Conservation (phyloP, 805 yeast genomes). For the Kazachstania viticola region DNA sequence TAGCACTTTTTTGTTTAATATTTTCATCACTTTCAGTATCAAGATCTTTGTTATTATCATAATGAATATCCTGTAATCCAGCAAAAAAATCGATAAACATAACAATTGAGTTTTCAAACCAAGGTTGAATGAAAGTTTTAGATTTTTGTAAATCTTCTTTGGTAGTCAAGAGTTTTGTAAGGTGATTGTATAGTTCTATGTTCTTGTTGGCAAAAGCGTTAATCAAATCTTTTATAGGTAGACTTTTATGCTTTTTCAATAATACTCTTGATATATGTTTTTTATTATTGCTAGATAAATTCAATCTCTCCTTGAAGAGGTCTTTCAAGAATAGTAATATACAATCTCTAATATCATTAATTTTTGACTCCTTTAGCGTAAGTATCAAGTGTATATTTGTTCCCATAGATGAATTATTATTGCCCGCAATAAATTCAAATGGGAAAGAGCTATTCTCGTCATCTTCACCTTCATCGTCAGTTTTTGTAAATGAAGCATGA, state of each 20-base stretch:
- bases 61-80: conserved; percentile 6
- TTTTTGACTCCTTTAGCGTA: conserved; percentile 5
- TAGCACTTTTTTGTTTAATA: background rate
- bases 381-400: background rate
- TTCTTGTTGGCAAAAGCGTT: conserved; percentile 8
- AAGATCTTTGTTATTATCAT: conserved; percentile 1
- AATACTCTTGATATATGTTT: conserved; percentile 9
- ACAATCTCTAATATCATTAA: conserved; percentile 15
- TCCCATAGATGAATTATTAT: conserved; percentile 1
- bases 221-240: conserved; percentile 8
- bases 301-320: conserved; percentile 8
- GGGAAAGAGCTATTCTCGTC: background rate
- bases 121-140: conserved; percentile 4
- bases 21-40: background rate
- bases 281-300: conserved; percentile 2
- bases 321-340: conserved; percentile 11
- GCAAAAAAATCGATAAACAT: conserved; percentile 10
- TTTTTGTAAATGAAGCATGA: no score
- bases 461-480: no score
- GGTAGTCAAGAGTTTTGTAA: conserved; percentile 10
- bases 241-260: conserved; percentile 13
- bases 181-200: conserved; percentile 9
- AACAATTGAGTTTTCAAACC: conserved; percentile 5
- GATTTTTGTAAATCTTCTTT: background rate
- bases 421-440: conserved; percentile 10